Conservation (phyloP, 2,329 filamentous ascomycete genomes). For the Neonectria punicea region DNA sequence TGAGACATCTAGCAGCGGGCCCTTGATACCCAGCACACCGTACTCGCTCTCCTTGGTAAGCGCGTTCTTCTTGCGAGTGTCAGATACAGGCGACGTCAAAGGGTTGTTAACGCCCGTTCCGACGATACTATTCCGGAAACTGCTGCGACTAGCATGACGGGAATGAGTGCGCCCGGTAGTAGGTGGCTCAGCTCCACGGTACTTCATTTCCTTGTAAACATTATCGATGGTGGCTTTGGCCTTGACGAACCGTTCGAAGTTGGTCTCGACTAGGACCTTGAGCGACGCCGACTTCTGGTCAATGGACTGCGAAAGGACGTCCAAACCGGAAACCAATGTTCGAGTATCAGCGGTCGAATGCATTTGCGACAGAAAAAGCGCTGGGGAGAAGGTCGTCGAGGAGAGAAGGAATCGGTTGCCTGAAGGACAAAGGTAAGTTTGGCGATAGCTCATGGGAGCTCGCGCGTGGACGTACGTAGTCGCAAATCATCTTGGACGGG, state of each 20-base stretch:
- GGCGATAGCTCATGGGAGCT: constrained; percentile 12
- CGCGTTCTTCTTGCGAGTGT: constrained; percentile 84
- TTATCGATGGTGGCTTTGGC: constrained; percentile 99
- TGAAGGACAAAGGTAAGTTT: constrained; percentile 47
- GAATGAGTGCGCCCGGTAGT: constrained; percentile 64
- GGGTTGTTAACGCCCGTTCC: constrained; percentile 52
- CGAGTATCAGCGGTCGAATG: constrained; percentile 88
- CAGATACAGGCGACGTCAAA: constrained; percentile 53
- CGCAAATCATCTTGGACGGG: constrained; percentile 85
- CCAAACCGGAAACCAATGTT: constrained; percentile 81
- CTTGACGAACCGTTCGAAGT: constrained; percentile 97
- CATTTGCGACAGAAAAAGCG: constrained; percentile 90
- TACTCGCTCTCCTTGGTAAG: constrained; percentile 93
- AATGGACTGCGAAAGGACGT: constrained; percentile 89
- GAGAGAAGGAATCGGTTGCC: constrained; percentile 94
- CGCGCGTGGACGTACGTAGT: constrained; percentile 66
- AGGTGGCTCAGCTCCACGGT: constrained; percentile 66
- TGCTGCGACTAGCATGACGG: constrained; percentile 74
- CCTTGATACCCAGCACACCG: constrained; percentile 87
- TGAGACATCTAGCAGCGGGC: constrained; percentile 86
- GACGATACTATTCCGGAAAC: constrained; percentile 66
- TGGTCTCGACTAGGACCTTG: constrained; percentile 95
- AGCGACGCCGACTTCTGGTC: constrained; percentile 97
- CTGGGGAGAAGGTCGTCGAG: constrained; percentile 93
- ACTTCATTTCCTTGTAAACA: constrained; percentile 98